Evolutionary conservation across 73 alveolate species (phyloP), one percentile per base, ranked within the genome.

Genomic region (Paramecium pentaurelia): DNA sequence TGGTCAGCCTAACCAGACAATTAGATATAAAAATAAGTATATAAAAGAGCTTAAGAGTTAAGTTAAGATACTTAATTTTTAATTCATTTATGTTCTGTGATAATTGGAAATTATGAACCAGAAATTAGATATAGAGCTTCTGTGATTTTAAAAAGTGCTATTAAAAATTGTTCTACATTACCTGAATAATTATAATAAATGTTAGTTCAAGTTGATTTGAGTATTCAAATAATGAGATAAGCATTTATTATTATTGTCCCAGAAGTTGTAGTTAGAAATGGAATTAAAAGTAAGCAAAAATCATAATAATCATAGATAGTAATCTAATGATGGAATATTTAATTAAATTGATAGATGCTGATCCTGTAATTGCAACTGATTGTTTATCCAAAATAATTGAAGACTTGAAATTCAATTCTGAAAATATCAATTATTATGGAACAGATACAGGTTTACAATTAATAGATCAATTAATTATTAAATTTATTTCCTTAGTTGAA

Each of bases 1-100:
- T 80, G 91, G 77, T 80, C 91, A 27, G 71, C 77, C 38, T 27
- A 80, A 49, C 75, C 75, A 38, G 73, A 45, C 58, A 80, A 80
- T 80, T 32, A 49, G 68, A 47, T 47, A 4, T 36, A 80, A 49
- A 80, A 80, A 80, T 47, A 80, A 49, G 91, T 22, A 22, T 80
- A 80, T 77, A 42, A 44, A 27, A 80, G 91, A 22, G 75, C 75
- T 12, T 49, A 80, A 10, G 91, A 80, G 27, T 12, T 80, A n/a
- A 80, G 91, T 54, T 54, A 54, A 34, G 84, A 64, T n/a, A 64
- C 22, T 3, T 64, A 64, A 64, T 64, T 64, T 8, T 64, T 64
- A 28, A 64, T 64, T 30, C 42, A 64, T 34, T 64, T 64, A 64
- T 64, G 84, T 27, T 64, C 84, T 64, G 47, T 64, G 47, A 64